Evolutionary conservation across 225 moss, liverwort and hornwort genomes (phyloP), one percentile per base, ranked within the genome.

Genomic region (Anthoceros angustus): DNA sequence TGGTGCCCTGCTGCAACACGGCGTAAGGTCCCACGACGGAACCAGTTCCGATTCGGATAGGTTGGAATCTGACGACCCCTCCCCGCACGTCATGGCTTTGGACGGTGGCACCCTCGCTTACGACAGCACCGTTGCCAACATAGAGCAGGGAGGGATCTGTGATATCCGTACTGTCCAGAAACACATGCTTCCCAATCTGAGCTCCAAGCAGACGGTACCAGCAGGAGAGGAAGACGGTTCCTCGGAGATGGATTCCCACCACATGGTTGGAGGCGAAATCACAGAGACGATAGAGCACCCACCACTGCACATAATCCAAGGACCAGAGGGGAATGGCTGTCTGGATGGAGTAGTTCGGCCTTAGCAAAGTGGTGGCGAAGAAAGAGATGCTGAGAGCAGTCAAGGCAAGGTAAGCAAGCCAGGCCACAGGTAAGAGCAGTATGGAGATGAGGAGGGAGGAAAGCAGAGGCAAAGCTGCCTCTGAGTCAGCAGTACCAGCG

Each of bases 121-220:
- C 25, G 9, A 67, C 66, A 9, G 76, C 71, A 6, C 76, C 74
- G 25, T 55, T 62, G 7, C 74, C 76, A 10, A 76, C 46, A 0
- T 66, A 74, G 42, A 80, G 20, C 23, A 80, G 64, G 40, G 71
- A 42, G 38, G 80, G 80, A 40, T 80, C 76, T 0, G 80, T 74
- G 66, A 80, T 74, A 25, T 80, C 76, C 0, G 71, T 66, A 5
- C 73, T 72, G 68, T 76, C 74, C 12, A 77, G 48, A 24, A 62
- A 39, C 25, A 77, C 80, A 39, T 64, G 66, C 0, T 69, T 49
- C n/a, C 62, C 76, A 11, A 80, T 74, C 0, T 74, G 68, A 6
- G 76, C 80, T 64, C 76, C 80, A 9, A 76, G 67, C 62, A 63
- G 63, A 5, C 72, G 71, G 42, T 77, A 80, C 80, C 80, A 77